A percentile compares a stretch with the other conserved stretches of the same genome.
Evolutionary conservation across 2,329 filamentous ascomycete species (phyloP).

Genomic region (Blastomyces gilchristii): DNA sequence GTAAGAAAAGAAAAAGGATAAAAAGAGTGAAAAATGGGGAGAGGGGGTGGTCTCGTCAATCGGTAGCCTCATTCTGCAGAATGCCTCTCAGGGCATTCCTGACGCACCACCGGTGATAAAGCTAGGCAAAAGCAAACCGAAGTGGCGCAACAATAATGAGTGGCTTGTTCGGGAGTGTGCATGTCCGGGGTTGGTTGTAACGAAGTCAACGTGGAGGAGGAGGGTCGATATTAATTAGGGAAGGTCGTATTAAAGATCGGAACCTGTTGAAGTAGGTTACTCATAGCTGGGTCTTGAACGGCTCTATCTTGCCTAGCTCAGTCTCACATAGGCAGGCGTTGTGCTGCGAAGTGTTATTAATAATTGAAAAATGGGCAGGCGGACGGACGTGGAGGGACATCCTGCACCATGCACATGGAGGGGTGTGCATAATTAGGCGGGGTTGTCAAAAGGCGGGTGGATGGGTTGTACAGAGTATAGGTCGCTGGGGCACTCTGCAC

Average conservation of each 20-base stretch:
- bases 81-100: background rate
- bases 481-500: background rate
- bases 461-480: background rate
- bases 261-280: background rate
- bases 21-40: background rate
- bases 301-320: background rate
- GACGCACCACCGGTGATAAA: background rate
- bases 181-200: background rate
- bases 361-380: background rate
- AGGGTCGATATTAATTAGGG: background rate
- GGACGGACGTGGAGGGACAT: background rate
- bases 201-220: background rate
- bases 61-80: conserved; percentile 3
- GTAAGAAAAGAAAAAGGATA: too few relatives aligned
- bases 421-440: background rate
- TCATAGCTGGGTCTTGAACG: background rate
- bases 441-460: background rate
- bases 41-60: background rate
- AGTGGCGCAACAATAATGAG: background rate
- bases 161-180: background rate
- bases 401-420: background rate
- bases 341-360: background rate
- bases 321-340: background rate
- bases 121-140: too few relatives aligned
- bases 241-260: background rate